phyloP scores from a whole-genome alignment of 148 eudicot species.

The Bassia scoparia region DNA sequence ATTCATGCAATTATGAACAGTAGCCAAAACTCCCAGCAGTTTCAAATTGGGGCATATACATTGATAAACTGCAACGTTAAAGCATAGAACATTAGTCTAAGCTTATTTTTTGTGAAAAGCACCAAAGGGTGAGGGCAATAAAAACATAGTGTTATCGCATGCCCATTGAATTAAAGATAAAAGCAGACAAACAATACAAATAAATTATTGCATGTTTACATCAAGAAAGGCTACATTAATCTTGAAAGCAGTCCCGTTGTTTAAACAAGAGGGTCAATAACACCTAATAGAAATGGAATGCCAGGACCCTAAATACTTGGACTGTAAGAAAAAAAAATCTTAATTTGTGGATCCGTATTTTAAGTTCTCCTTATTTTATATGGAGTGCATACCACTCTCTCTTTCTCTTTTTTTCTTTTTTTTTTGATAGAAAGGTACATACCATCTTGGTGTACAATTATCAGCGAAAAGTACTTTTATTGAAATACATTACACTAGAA shows the following conservation, averaged over 20 bases:
- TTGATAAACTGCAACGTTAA: constrained; percentile 54
- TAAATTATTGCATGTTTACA: background rate
- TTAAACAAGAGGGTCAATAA: background rate
- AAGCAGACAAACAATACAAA: background rate
- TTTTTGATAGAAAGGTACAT: too few species aligned
- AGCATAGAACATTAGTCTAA: constrained; percentile 9
- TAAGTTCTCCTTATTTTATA: background rate
- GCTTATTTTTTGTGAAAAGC: background rate
- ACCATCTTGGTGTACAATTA: background rate
- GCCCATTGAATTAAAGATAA: background rate
- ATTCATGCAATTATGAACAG: constrained; percentile 65
- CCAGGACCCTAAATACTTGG: background rate
- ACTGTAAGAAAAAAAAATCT: background rate
- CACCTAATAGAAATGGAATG: background rate
- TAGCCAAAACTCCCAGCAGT: constrained; percentile 72
- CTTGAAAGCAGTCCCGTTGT: background rate
- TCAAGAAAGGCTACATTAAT: background rate
- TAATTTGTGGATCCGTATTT: background rate
- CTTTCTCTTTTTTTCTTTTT: too few species aligned
- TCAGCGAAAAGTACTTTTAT: background rate
- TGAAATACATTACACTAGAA: background rate
- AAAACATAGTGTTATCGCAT: background rate
- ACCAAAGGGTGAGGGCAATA: background rate
- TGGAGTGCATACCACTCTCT: background rate
- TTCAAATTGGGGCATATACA: constrained; percentile 68